Conservation (phyloP, 192 early-diverging fungal genomes). For the Dissophora ornata region DNA sequence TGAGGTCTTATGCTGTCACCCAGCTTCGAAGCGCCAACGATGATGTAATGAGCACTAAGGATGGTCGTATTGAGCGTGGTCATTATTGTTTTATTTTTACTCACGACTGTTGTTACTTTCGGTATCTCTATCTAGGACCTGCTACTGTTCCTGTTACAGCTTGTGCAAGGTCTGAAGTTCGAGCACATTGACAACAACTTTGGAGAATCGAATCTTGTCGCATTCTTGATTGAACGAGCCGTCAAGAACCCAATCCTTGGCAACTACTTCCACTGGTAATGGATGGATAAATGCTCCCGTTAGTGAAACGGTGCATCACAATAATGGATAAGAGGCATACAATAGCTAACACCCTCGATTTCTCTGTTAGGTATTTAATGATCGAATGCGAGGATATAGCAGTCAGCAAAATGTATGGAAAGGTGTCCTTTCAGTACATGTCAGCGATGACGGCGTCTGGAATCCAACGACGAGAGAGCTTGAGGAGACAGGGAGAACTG, state of each 20-base stretch:
- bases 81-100: too few species aligned
- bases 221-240: constrained; percentile 91
- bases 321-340: neutral
- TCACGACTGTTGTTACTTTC: neutral
- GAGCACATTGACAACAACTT: constrained; percentile 76
- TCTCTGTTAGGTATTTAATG: constrained; percentile 82
- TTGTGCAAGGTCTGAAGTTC: constrained; percentile 98
- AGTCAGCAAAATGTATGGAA: constrained; percentile 87
- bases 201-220: constrained; percentile 75
- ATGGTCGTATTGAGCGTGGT: too few species aligned
- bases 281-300: too few species aligned
- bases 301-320: neutral
- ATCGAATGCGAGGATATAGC: constrained; percentile 93
- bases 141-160: constrained; percentile 92
- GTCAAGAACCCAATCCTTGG: constrained; percentile 87
- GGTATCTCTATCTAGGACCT: constrained; percentile 75
- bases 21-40: constrained; percentile 92
- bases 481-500: constrained; percentile 87
- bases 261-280: constrained; percentile 93
- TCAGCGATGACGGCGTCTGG: constrained; percentile 69
- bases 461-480: constrained; percentile 73
- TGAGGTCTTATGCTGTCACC: constrained; percentile 88
- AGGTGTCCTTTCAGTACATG: constrained; percentile 87
- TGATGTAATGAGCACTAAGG: constrained; percentile 67
- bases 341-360: neutral